These are phyloP conservation scores for Neurospora intermedia DNA, from an alignment of 495 filamentous ascomycete genomes.

Conservation along the genomic window DNA sequence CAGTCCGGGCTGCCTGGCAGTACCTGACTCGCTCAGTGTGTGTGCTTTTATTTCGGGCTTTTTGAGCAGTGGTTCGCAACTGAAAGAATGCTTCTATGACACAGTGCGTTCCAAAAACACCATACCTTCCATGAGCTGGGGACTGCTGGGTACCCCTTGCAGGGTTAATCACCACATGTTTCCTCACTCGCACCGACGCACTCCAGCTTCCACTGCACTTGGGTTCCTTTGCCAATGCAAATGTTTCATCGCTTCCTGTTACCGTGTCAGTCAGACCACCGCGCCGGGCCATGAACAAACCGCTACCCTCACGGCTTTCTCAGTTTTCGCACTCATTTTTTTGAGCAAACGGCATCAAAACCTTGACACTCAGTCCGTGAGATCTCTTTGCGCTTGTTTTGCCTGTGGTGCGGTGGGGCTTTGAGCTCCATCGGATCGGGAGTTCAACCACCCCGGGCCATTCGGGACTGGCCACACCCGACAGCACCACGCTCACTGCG, in stretches of 20 bases:
- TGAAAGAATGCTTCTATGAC: background rate
- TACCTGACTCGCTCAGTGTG: background rate
- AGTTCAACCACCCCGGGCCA: background rate
- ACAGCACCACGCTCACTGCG: background rate
- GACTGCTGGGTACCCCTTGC: background rate
- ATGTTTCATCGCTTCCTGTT: background rate
- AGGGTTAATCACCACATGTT: background rate
- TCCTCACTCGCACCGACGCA: background rate
- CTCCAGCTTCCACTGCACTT: background rate
- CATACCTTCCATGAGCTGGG: background rate
- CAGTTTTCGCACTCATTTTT: background rate
- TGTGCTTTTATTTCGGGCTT: background rate
- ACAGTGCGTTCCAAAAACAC: background rate
- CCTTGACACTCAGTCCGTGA: background rate
- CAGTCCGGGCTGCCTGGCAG: background rate
- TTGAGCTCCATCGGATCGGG: background rate
- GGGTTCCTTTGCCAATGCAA: background rate
- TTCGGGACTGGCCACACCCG: background rate
- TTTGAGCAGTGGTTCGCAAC: background rate
- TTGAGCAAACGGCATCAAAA: background rate
- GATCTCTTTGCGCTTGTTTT: background rate
- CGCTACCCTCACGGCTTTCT: background rate
- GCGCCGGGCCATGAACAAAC: background rate
- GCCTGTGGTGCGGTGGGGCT: background rate
- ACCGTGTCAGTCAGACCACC: background rate